Evolutionary conservation across 176 grass and related monocot species (phyloP).

Genomic region (Oryza australiensis): DNA sequence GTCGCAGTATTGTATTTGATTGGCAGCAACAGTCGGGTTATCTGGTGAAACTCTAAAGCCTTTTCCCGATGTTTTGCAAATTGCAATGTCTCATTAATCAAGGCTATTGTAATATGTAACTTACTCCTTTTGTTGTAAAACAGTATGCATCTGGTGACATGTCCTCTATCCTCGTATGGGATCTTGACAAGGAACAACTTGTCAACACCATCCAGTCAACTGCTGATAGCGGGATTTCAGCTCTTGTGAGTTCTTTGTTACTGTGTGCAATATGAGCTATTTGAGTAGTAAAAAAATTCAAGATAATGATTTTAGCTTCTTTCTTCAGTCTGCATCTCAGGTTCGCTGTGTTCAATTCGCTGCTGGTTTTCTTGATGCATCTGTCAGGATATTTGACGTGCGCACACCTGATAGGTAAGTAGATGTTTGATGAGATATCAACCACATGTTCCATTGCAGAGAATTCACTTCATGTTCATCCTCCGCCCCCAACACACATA

Average conservation of each 20-base stretch:
- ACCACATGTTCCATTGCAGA: slow-evolving; percentile 19
- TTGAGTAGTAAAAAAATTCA: slow-evolving; percentile 17
- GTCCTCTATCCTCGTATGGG: slow-evolving; percentile 80
- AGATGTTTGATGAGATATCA: slow-evolving; percentile 17
- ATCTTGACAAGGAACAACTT: slow-evolving; percentile 93
- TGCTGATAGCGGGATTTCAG: slow-evolving; percentile 70
- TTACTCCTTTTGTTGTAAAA: slow-evolving; percentile 35
- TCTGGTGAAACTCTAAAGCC: slow-evolving; percentile 57
- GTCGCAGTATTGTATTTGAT: slow-evolving; percentile 67
- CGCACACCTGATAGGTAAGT: slow-evolving; percentile 67
- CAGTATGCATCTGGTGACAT: slow-evolving; percentile 88
- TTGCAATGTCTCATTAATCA: not conserved
- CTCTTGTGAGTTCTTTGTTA: slow-evolving; percentile 61
- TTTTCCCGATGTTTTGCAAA: not conserved
- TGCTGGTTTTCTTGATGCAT: slow-evolving; percentile 78
- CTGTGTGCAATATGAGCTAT: slow-evolving; percentile 17
- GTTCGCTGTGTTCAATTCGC: slow-evolving; percentile 67
- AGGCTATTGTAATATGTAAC: slow-evolving; percentile 21
- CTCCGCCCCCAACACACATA: not conserved
- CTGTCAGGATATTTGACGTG: slow-evolving; percentile 89
- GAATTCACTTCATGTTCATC: not conserved
- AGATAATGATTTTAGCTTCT: slow-evolving; percentile 31
- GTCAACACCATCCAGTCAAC: slow-evolving; percentile 64
- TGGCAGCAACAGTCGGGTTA: slow-evolving; percentile 98
- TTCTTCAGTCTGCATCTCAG: slow-evolving; percentile 81